Percentiles rank a stretch among this genome's conserved stretches.
Conservation (phyloP, 257 asterid species). For the Primulina tabacum region DNA sequence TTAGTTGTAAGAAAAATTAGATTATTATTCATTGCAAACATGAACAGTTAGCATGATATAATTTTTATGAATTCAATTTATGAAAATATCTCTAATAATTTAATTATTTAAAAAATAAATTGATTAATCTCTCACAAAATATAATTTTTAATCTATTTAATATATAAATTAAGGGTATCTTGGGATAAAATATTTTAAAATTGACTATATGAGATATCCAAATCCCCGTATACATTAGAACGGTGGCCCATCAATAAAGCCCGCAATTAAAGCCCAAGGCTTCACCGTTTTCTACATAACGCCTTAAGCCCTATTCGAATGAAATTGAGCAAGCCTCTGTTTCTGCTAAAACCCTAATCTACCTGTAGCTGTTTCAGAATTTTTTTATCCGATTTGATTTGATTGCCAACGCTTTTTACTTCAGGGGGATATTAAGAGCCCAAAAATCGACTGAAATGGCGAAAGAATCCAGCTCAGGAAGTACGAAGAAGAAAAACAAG, state of each 20-base stretch:
- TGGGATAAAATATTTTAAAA: too few relatives aligned
- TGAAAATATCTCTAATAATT: neutral
- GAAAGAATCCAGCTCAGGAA: slow-evolving; percentile 40
- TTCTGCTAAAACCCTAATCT: neutral
- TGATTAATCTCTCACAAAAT: too few relatives aligned
- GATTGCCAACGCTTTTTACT: slow-evolving; percentile 12
- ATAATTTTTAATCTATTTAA: too few relatives aligned
- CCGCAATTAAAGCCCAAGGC: neutral
- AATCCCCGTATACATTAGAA: too few relatives aligned
- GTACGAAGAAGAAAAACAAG: slow-evolving; percentile 52
- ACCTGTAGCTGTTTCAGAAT: neutral
- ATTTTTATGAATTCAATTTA: too few relatives aligned
- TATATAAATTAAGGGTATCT: too few relatives aligned
- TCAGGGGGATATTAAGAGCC: neutral
- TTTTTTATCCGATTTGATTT: slow-evolving; percentile 9
- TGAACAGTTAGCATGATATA: too few relatives aligned
- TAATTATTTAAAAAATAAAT: too few relatives aligned
- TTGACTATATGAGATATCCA: too few relatives aligned
- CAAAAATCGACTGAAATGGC: slow-evolving; percentile 41
- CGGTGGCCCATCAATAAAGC: neutral
- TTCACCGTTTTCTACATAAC: neutral
- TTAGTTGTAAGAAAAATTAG: too few relatives aligned
- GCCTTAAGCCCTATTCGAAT: neutral
- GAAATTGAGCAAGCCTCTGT: neutral
- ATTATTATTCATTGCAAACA: too few relatives aligned